These are phyloP conservation scores for Helicocarpus griseus DNA, from an alignment of 2,329 filamentous ascomycete genomes.

Conservation along the genomic window DNA sequence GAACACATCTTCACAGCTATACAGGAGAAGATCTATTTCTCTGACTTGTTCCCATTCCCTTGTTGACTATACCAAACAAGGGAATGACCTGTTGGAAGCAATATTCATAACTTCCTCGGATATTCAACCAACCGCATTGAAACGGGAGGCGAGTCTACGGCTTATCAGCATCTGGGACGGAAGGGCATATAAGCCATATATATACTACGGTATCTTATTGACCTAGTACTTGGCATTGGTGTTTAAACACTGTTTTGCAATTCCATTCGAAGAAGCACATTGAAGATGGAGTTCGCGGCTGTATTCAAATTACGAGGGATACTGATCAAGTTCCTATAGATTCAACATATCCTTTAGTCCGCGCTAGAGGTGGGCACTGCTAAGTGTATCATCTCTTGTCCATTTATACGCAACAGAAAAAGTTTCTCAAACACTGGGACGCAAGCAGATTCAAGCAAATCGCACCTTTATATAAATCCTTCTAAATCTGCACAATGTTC, in stretches of 20 bases:
- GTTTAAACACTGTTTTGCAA: background rate
- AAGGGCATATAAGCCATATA: too few species aligned
- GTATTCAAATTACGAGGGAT: background rate
- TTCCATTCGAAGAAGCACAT: background rate
- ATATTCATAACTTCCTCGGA: background rate
- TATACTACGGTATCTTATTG: background rate
- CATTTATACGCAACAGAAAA: background rate
- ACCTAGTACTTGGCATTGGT: background rate
- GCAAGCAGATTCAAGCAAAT: background rate
- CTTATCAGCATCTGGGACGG: background rate
- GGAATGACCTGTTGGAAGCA: background rate
- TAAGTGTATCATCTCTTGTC: background rate
- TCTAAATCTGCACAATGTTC: background rate
- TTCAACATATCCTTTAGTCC: background rate
- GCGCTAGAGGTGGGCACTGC: background rate
- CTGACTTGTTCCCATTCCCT: background rate
- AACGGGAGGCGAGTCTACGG: background rate
- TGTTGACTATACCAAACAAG: background rate
- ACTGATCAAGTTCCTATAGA: background rate
- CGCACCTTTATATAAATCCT: background rate
- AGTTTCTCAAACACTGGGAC: background rate
- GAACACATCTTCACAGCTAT: background rate
- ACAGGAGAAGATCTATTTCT: background rate
- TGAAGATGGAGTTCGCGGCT: background rate
- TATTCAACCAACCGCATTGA: background rate